Evolutionary conservation across 371 early-diverging fungal genomes (phyloP).

Genomic region (Syncephalis fuscata): DNA sequence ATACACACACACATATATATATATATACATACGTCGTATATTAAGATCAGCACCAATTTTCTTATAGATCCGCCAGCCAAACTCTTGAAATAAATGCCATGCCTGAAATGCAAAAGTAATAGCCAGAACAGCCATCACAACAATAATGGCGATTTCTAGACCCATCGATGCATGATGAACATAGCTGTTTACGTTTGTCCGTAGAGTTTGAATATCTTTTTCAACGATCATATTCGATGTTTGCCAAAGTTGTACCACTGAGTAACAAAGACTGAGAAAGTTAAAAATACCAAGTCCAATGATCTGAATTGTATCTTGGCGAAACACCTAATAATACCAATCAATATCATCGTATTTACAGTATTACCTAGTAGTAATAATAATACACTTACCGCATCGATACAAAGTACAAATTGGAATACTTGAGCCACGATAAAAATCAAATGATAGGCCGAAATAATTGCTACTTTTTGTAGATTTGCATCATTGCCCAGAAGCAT

Average conservation of each 20-base stretch:
- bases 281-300: slow-evolving; percentile 17
- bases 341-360: not conserved
- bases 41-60: slow-evolving; percentile 84
- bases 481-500: no score
- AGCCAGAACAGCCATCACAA: slow-evolving; percentile 14
- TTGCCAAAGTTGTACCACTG: slow-evolving; percentile 14
- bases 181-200: slow-evolving; percentile 1
- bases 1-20: not conserved
- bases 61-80: slow-evolving; percentile 92
- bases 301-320: slow-evolving; percentile 23
- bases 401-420: slow-evolving; percentile 18
- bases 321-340: slow-evolving; percentile 11
- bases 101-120: slow-evolving; percentile 16
- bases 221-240: not conserved
- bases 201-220: slow-evolving; percentile 3
- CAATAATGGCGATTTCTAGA: slow-evolving; percentile 14
- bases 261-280: slow-evolving; percentile 15
- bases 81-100: slow-evolving; percentile 60
- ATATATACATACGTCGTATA: slow-evolving; percentile 46
- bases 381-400: slow-evolving; percentile 17
- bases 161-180: slow-evolving; percentile 3
- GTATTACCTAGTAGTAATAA: not conserved
- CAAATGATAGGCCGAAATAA: slow-evolving; percentile 19
- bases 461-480: slow-evolving; percentile 9
- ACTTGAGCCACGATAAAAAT: slow-evolving; percentile 20